Conservation (phyloP, 371 early-diverging fungal genomes). For the Lichtheimia ramosa region DNA sequence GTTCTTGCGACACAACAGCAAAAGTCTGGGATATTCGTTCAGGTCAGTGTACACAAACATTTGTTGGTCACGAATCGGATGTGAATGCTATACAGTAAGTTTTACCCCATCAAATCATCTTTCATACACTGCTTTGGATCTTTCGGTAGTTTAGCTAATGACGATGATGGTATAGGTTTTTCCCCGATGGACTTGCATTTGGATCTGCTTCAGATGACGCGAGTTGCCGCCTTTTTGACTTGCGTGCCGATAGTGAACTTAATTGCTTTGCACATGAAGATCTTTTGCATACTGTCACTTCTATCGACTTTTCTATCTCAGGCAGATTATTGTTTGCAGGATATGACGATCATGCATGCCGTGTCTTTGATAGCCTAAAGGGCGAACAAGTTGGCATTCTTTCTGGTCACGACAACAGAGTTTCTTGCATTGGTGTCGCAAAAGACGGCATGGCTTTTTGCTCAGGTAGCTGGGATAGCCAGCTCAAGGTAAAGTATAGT, state of each 20-base stretch:
- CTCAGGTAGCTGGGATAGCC: constrained; percentile 96
- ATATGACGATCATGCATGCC: constrained; percentile 97
- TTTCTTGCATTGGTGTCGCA: constrained; percentile 93
- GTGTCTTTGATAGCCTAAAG: constrained; percentile 98
- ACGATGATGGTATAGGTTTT: constrained; percentile 58
- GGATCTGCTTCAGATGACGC: constrained; percentile 98
- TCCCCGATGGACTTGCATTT: constrained; percentile 97
- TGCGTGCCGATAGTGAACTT: constrained; percentile 96
- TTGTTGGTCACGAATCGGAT: constrained; percentile 96
- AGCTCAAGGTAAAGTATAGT: constrained; percentile 47
- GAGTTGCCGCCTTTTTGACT: constrained; percentile 93
- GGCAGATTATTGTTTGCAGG: constrained; percentile 97
- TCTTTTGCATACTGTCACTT: constrained; percentile 95
- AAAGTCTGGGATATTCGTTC: constrained; percentile 98
- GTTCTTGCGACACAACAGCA: constrained; percentile 97
- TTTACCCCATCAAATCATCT: not conserved
- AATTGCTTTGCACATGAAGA: constrained; percentile 96
- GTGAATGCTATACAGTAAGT: constrained; percentile 92
- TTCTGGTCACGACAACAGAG: constrained; percentile 94
- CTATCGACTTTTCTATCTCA: constrained; percentile 93
- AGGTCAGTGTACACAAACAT: constrained; percentile 95
- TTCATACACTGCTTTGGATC: not conserved
- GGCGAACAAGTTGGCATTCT: constrained; percentile 93
- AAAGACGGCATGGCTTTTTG: constrained; percentile 97
- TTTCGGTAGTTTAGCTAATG: no score